Percentiles rank a stretch among this genome's conserved stretches.
These are phyloP conservation scores for Naganishia antarctica DNA, from an alignment of 768 basidiomycete species.

Conservation along the genomic window DNA sequence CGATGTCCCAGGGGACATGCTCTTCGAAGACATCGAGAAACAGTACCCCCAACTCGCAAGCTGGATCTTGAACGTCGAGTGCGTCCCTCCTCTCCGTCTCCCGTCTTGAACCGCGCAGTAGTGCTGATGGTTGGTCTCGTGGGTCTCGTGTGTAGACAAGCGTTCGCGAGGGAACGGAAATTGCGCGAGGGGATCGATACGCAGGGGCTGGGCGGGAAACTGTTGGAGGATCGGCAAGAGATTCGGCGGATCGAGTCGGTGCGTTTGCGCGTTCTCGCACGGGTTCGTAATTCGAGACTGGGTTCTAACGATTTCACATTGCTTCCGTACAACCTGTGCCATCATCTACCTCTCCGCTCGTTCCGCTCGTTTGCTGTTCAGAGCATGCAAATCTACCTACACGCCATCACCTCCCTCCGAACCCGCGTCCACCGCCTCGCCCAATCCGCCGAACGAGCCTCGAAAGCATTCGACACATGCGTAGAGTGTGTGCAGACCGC, in stretches of 20 bases:
- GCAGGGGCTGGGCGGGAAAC: constrained; percentile 14
- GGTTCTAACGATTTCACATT: no score
- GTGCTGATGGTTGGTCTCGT: neutral
- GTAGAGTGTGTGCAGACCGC: constrained; percentile 22
- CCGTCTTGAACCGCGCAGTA: no score
- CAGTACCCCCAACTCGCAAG: constrained; percentile 18
- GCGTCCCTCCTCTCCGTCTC: neutral
- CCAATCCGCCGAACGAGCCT: constrained; percentile 6
- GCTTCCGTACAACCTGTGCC: no score
- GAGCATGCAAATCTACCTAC: constrained; percentile 27
- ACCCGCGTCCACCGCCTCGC: constrained; percentile 15
- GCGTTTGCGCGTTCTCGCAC: neutral
- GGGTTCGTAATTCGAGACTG: neutral
- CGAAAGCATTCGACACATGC: constrained; percentile 20
- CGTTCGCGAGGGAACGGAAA: constrained; percentile 17
- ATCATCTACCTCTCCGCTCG: no score
- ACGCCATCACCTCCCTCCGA: constrained; percentile 21
- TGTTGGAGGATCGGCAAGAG: constrained; percentile 22
- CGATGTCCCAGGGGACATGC: constrained; percentile 20
- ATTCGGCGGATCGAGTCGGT: constrained; percentile 19
- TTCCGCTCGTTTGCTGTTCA: no score
- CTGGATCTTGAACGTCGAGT: constrained; percentile 25
- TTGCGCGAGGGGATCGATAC: constrained; percentile 21
- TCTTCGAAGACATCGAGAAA: constrained; percentile 28
- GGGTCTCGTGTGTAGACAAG: constrained; percentile 13